A percentile compares a stretch with the other conserved stretches of the same genome.
These are phyloP conservation scores for Trifolium pratense DNA, from an alignment of 306 rosid species.

Conservation along the genomic window DNA sequence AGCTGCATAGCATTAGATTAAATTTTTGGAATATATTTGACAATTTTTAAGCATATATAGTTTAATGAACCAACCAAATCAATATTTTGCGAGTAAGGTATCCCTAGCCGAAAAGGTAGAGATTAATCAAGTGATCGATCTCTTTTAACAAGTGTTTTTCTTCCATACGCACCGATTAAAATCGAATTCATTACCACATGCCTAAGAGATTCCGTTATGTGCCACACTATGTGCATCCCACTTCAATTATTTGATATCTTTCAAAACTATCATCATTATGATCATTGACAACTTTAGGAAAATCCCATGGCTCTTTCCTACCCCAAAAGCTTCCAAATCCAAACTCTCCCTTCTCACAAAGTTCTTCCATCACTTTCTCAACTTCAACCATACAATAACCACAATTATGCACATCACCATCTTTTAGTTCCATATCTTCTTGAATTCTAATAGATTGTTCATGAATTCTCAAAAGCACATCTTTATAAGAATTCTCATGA, in stretches of 20 bases:
- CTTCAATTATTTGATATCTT: slow-evolving; percentile 48
- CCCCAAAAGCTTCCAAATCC: slow-evolving; percentile 90
- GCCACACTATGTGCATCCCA: background rate
- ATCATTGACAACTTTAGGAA: slow-evolving; percentile 34
- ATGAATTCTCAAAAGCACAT: slow-evolving; percentile 46
- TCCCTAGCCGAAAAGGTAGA: background rate
- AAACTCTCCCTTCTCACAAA: slow-evolving; percentile 70
- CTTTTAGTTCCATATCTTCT: slow-evolving; percentile 34
- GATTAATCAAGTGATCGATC: background rate
- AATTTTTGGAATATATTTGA: background rate
- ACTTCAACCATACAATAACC: slow-evolving; percentile 72
- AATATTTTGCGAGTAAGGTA: background rate
- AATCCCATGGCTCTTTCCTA: slow-evolving; percentile 37
- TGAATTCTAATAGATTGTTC: slow-evolving; percentile 48
- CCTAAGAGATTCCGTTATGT: background rate
- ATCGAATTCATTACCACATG: background rate
- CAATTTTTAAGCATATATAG: slow-evolving; percentile 30
- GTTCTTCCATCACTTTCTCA: slow-evolving; percentile 71
- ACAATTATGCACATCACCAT: slow-evolving; percentile 28
- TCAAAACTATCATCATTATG: slow-evolving; percentile 38
- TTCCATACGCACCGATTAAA: background rate
- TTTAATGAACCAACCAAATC: slow-evolving; percentile 50
- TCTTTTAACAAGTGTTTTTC: background rate
- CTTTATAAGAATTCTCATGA: slow-evolving; percentile 25
- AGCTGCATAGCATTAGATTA: background rate